Conservation (phyloP, 73 alveolate species). For the Paramecium pentaurelia region DNA sequence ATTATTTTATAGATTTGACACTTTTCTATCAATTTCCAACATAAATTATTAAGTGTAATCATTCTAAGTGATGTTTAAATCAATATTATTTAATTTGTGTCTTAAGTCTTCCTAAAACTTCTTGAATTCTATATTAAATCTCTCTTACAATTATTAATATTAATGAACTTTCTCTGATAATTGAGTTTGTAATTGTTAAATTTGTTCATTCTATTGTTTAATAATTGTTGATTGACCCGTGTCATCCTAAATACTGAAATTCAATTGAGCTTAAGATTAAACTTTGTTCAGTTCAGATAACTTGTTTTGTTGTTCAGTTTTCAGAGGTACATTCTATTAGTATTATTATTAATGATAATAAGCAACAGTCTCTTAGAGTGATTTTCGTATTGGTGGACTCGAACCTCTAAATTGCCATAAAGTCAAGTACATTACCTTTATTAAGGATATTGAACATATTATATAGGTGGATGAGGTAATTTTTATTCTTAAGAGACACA, state of each 20-base stretch:
- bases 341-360: neutral
- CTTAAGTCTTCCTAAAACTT: constrained; percentile 10
- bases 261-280: neutral
- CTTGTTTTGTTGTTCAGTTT: neutral
- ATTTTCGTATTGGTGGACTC: neutral
- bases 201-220: neutral
- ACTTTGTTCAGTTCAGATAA: neutral
- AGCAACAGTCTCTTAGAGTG: neutral
- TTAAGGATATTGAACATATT: neutral
- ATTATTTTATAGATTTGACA: neutral
- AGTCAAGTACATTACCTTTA: neutral
- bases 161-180: constrained; percentile 38
- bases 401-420: neutral
- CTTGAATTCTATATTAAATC: constrained; percentile 11
- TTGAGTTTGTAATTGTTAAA: neutral
- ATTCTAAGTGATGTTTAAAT: neutral
- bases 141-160: constrained; percentile 3
- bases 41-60: constrained; percentile 13
- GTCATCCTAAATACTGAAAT: neutral
- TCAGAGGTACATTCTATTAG: neutral
- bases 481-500: neutral
- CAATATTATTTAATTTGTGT: neutral
- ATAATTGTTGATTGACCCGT: neutral
- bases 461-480: neutral
- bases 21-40: constrained; percentile 32